Base-by-base conservation (phyloP, 345 rosid species). In the Hypericum perforatum region DNA sequence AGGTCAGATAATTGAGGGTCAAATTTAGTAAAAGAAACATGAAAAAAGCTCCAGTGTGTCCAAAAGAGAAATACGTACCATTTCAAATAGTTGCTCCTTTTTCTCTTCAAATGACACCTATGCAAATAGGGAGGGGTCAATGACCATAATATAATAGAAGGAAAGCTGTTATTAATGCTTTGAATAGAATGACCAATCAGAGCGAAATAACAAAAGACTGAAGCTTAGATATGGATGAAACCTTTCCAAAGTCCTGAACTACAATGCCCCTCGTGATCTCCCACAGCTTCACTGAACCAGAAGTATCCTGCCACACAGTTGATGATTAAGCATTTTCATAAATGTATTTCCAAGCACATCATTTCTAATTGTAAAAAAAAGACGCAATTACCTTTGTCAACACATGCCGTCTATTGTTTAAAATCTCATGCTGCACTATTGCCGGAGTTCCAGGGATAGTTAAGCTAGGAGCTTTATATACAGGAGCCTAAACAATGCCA, bases 251-350 rank as follows among this genome's bases (percentile, higher is more conserved):
- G 77, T 94, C 99, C 69, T 86, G 84, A 56, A 86, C 72, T 56
- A 82, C 87, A 69, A 77, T 65, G 50, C 99, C 99, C 72, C 71
- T 76, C 14, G 95, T 94, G 52, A 89, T 75, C 75, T 94, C 92
- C 99, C 99, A 94, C 53, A 89, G 84, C 78, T 94, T 94, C 60
- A 94, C 95, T 5, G 91, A 72, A 70, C 89, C 95, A 66, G 75
- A 85, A 64, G 92, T 74, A 60, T 89, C 99, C 99, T 94, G 67
- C 63, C 56, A 73, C 63, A 70, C 29, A 39, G 46, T 41, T 14
- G 53, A 53, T 39, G 52, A 29, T 44, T 14, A 72, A 61, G 52
- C 55, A 22, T 60, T 69, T 56, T 42, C 45, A 64, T 10, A 29
- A 53, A 11, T 22, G 32, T 4, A 22, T 22, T 22, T 22, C 32